These are phyloP conservation scores for Daedaleopsis nitida DNA, from an alignment of 768 basidiomycete species.

Conservation along the genomic window DNA sequence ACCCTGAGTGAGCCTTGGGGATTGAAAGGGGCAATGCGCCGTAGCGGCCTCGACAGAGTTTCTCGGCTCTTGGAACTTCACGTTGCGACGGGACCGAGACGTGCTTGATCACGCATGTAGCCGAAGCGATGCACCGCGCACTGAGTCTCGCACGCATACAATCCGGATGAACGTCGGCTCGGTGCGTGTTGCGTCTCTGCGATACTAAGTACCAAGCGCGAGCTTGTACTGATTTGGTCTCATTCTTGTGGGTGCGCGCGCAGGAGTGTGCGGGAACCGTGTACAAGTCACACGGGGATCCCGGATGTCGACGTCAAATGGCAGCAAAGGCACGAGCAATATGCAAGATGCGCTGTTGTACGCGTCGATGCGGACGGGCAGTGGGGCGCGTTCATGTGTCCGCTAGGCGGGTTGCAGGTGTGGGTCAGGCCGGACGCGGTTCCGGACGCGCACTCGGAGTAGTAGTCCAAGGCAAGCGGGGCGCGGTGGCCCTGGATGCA, in stretches of 20 bases:
- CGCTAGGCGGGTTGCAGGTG: slow-evolving; percentile 55
- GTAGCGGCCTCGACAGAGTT: too few species aligned
- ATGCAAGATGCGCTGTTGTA: slow-evolving; percentile 24
- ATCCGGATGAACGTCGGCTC: slow-evolving; percentile 69
- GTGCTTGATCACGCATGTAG: slow-evolving; percentile 31
- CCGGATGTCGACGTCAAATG: slow-evolving; percentile 44
- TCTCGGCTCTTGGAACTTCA: too few species aligned
- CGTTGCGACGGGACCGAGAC: slow-evolving; percentile 8
- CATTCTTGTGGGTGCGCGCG: not conserved
- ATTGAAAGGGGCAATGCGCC: too few species aligned
- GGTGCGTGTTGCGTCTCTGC: not conserved
- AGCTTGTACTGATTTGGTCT: slow-evolving; percentile 24
- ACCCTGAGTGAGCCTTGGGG: too few species aligned
- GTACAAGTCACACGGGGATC: slow-evolving; percentile 42
- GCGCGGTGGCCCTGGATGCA: not conserved
- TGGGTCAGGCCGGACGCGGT: slow-evolving; percentile 43
- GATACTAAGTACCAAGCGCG: slow-evolving; percentile 34
- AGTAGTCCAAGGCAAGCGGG: too few species aligned
- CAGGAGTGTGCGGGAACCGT: slow-evolving; percentile 36
- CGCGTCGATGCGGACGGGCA: slow-evolving; percentile 54
- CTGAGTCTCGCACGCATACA: slow-evolving; percentile 4
- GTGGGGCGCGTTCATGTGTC: slow-evolving; percentile 68
- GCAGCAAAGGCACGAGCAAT: too few species aligned
- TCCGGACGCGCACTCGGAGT: too few species aligned
- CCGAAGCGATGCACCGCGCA: slow-evolving; percentile 37